Evolutionary conservation across 2,329 filamentous ascomycete species (phyloP).

Genomic region (Diaporthe helianthi): DNA sequence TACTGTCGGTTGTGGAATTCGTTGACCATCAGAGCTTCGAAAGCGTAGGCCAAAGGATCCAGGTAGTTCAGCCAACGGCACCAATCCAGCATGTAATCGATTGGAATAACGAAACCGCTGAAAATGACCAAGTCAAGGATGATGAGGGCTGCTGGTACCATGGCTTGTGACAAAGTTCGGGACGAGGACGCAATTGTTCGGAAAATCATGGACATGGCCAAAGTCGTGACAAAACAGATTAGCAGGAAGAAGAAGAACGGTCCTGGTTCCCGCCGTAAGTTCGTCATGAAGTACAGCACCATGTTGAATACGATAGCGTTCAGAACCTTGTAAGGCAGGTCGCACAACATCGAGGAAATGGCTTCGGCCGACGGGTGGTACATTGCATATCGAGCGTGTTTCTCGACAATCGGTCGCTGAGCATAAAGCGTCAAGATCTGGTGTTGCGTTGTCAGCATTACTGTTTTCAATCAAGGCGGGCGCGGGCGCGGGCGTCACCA

Average conservation of each 20-base stretch:
- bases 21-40: slow-evolving; percentile 82
- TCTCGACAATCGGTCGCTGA: slow-evolving; percentile 91
- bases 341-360: slow-evolving; percentile 84
- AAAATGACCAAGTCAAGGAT: slow-evolving; percentile 73
- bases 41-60: slow-evolving; percentile 80
- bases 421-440: slow-evolving; percentile 84
- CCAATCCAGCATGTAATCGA: slow-evolving; percentile 78
- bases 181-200: slow-evolving; percentile 80
- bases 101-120: slow-evolving; percentile 73
- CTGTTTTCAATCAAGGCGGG: slow-evolving; percentile 32
- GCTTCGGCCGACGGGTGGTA: slow-evolving; percentile 92
- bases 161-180: slow-evolving; percentile 70
- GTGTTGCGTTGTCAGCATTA: not conserved
- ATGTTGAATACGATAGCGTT: slow-evolving; percentile 81
- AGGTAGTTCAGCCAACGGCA: slow-evolving; percentile 84
- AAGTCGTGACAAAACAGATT: slow-evolving; percentile 73
- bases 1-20: slow-evolving; percentile 76
- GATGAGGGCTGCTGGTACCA: slow-evolving; percentile 65
- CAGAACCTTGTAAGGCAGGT: slow-evolving; percentile 82
- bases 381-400: slow-evolving; percentile 84
- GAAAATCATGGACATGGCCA: slow-evolving; percentile 89
- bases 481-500: too few species aligned
- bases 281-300: slow-evolving; percentile 85
- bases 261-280: slow-evolving; percentile 75
- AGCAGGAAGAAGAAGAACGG: slow-evolving; percentile 88